Conservation (phyloP, 2,329 filamentous ascomycete species). For the Monilinia fructigena region DNA sequence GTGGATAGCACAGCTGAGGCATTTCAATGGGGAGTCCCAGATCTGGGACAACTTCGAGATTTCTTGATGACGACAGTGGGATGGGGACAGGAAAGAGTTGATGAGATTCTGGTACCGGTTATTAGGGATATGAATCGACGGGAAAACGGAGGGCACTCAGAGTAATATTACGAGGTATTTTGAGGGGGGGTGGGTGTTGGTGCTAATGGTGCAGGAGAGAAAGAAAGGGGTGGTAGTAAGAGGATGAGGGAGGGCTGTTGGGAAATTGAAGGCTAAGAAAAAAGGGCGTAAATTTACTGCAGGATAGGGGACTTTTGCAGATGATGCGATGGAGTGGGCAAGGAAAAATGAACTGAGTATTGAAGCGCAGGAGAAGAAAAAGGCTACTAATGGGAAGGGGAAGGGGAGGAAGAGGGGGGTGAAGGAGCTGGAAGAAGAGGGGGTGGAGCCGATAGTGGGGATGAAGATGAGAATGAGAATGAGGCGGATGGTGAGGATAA, state of each 20-base stretch:
- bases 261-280: constrained; percentile 58
- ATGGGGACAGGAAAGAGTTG: constrained; percentile 87
- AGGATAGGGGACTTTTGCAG: constrained; percentile 34
- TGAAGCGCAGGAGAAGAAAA: constrained; percentile 34
- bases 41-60: constrained; percentile 76
- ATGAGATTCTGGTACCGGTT: constrained; percentile 93
- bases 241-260: constrained; percentile 73
- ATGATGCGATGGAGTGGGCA: constrained; percentile 39
- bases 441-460: constrained; percentile 10
- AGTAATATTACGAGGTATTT: constrained; percentile 95
- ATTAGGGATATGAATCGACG: constrained; percentile 92
- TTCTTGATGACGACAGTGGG: constrained; percentile 93
- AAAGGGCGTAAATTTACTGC: constrained; percentile 13
- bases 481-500: constrained; percentile 18
- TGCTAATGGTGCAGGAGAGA: constrained; percentile 55
- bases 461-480: constrained; percentile 14
- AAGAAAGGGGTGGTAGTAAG: constrained; percentile 56
- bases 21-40: constrained; percentile 95
- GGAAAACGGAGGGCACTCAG: constrained; percentile 87
- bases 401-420: constrained; percentile 16
- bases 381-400: constrained; percentile 26
- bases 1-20: constrained; percentile 75
- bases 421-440: constrained; percentile 21
- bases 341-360: constrained; percentile 38
- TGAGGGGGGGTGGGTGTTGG: constrained; percentile 71